Conservation (phyloP, 148 eudicot genomes). For the Rhododendron vialii region DNA sequence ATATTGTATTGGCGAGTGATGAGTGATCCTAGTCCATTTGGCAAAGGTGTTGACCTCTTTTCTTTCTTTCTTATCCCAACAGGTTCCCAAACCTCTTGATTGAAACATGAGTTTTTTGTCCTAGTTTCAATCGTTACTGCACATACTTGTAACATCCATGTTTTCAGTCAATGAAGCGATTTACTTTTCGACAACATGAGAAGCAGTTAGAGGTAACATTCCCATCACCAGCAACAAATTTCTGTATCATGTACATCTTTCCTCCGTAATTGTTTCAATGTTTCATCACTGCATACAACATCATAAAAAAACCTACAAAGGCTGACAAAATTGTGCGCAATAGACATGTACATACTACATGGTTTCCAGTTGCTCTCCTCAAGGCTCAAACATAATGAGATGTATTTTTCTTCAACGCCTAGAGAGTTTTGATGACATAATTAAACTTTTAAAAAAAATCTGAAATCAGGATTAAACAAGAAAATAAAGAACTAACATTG, state of each 20-base stretch:
- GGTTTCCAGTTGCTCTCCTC: neutral
- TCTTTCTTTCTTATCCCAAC: neutral
- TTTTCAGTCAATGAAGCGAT: neutral
- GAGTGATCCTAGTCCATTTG: neutral
- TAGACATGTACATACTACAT: neutral
- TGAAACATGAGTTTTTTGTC: neutral
- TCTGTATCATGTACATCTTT: neutral
- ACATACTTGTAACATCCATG: neutral
- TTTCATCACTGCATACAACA: neutral
- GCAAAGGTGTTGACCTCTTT: neutral
- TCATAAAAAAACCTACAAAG: neutral
- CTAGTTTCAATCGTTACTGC: neutral
- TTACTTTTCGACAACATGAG: neutral
- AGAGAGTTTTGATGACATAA: neutral
- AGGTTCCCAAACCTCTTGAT: neutral
- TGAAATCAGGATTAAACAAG: neutral
- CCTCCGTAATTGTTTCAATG: neutral
- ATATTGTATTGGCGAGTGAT: neutral
- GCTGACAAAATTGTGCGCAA: neutral
- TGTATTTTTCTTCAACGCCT: neutral
- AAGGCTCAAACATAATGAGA: neutral
- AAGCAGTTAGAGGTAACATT: neutral
- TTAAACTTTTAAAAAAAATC: neutral
- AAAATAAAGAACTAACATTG: neutral
- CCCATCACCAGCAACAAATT: neutral